Conservation (phyloP, 2,329 filamentous ascomycete species). For the Cytospora mali region DNA sequence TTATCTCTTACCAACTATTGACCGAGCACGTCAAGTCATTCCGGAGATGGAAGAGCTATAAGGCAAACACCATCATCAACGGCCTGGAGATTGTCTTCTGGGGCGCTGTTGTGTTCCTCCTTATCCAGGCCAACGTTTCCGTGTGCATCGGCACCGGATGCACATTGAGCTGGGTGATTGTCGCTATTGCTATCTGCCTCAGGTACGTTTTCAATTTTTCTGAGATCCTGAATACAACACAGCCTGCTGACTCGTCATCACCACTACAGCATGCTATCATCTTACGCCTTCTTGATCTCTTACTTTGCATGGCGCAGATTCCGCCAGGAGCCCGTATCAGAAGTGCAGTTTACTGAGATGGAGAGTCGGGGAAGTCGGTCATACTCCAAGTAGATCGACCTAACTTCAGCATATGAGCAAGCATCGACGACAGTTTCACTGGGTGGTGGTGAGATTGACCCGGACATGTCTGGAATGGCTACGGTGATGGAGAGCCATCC, state of each 20-base stretch:
- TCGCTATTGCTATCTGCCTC: constrained; percentile 15
- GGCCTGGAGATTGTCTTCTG: constrained; percentile 47
- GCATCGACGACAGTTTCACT: no score
- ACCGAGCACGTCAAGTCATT: constrained; percentile 40
- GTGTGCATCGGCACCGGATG: constrained; percentile 29
- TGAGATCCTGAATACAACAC: no score
- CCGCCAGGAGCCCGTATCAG: not conserved
- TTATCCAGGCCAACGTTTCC: constrained; percentile 30
- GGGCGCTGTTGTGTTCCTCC: constrained; percentile 40
- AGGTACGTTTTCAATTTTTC: constrained; percentile 12
- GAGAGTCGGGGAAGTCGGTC: no score
- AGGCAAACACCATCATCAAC: constrained; percentile 46
- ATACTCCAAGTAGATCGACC: no score
- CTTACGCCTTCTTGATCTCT: not conserved
- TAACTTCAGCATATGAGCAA: no score
- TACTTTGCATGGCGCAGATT: not conserved
- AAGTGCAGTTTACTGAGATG: no score
- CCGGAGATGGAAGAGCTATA: constrained; percentile 42
- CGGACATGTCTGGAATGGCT: no score
- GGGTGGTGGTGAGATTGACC: no score
- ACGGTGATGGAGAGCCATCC: no score
- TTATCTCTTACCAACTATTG: constrained; percentile 45
- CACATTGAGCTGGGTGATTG: constrained; percentile 28
- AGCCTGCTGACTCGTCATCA: no score
- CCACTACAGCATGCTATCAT: not conserved